These are phyloP conservation scores for Podospora comata DNA, from an alignment of 495 filamentous ascomycete genomes.

Conservation along the genomic window DNA sequence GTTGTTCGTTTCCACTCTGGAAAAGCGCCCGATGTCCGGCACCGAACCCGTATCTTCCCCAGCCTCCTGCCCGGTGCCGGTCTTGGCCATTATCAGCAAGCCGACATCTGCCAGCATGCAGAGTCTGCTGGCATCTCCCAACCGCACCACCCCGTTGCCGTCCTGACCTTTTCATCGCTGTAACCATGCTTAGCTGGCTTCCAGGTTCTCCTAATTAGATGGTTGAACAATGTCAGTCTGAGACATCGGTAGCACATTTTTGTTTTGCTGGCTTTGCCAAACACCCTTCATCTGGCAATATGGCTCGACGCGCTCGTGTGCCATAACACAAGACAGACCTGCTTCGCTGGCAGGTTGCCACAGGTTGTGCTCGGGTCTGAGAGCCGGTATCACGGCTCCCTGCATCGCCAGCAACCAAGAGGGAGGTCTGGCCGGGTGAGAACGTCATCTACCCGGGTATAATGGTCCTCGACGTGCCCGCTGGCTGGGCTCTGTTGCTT, in stretches of 20 bases:
- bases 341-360: neutral
- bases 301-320: neutral
- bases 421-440: neutral
- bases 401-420: neutral
- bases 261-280: neutral
- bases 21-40: neutral
- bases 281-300: neutral
- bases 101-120: neutral
- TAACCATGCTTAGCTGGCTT: neutral
- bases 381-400: neutral
- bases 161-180: neutral
- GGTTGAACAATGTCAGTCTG: neutral
- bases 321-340: neutral
- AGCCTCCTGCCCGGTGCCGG: neutral
- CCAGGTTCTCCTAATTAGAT: neutral
- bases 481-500: neutral
- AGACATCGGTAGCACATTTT: neutral
- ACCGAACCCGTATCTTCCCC: neutral
- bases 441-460: neutral
- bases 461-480: neutral
- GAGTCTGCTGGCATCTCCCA: neutral
- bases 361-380: neutral
- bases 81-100: neutral
- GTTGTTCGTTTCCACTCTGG: neutral
- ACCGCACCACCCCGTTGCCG: neutral